Conservation (phyloP, 768 basidiomycete species). For the Tubosaeta sp. region DNA sequence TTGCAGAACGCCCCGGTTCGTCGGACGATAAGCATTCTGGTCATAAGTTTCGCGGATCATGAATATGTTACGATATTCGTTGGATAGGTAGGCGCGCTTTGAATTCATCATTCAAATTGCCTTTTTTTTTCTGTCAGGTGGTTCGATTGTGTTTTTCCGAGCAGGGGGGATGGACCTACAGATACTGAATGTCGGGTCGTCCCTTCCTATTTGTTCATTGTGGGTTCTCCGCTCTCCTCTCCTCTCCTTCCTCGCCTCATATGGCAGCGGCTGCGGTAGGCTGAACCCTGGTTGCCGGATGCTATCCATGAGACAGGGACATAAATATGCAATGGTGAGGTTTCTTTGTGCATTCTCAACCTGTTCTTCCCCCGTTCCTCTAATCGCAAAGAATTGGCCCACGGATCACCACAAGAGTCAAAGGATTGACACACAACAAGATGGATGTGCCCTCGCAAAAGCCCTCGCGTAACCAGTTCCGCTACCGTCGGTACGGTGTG, state of each 20-base stretch:
- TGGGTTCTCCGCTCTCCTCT: background rate
- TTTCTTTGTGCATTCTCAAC: background rate
- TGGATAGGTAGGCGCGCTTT: conserved; percentile 9
- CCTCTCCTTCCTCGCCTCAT: background rate
- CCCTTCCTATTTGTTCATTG: background rate
- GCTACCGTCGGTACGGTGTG: conserved; percentile 16
- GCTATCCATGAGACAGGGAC: background rate
- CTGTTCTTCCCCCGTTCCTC: background rate
- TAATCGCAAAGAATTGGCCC: background rate
- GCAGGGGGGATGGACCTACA: conserved; percentile 10
- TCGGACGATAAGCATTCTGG: background rate
- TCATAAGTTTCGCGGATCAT: background rate
- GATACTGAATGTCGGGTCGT: background rate
- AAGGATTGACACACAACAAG: background rate
- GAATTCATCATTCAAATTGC: background rate
- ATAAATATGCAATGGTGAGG: background rate
- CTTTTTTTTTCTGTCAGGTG: conserved; percentile 1
- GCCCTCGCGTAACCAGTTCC: conserved; percentile 5
- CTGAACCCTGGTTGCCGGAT: background rate
- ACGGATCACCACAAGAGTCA: background rate
- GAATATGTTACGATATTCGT: background rate
- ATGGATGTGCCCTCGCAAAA: background rate
- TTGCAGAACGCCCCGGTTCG: background rate
- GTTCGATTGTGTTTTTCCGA: background rate
- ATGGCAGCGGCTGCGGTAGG: conserved; percentile 7